A percentile compares a stretch with the other conserved stretches of the same genome.
These are phyloP conservation scores for Verticillium zaregamsianum DNA, from an alignment of 2,329 filamentous ascomycete species.

Conservation along the genomic window DNA sequence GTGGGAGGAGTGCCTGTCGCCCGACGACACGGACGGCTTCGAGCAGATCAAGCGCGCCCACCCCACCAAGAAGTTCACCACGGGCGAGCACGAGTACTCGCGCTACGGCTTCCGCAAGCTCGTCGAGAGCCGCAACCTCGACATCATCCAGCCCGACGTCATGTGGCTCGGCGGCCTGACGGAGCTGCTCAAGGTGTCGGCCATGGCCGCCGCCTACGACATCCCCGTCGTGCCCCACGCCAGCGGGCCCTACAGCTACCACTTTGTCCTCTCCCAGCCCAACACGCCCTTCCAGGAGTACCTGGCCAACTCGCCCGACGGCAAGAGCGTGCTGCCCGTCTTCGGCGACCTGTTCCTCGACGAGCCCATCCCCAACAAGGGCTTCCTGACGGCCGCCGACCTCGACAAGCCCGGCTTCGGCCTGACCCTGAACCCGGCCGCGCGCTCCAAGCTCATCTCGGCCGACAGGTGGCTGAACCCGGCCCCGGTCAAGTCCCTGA, in stretches of 20 bases:
- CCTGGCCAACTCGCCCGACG: constrained; percentile 86
- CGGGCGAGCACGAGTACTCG: constrained; percentile 93
- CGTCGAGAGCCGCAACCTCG: constrained; percentile 84
- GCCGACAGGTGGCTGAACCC: constrained; percentile 70
- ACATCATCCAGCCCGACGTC: constrained; percentile 92
- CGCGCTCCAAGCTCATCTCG: constrained; percentile 66
- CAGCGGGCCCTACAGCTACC: constrained; percentile 90
- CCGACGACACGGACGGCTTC: constrained; percentile 90
- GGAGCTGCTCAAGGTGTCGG: constrained; percentile 82
- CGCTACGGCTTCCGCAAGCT: constrained; percentile 93
- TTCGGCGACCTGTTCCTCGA: constrained; percentile 89
- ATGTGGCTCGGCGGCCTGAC: constrained; percentile 97
- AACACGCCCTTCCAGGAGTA: constrained; percentile 97
- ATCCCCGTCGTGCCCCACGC: constrained; percentile 95
- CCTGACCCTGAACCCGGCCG: constrained; percentile 77
- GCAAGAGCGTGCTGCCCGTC: constrained; percentile 83
- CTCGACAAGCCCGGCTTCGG: constrained; percentile 91
- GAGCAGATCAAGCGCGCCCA: constrained; percentile 86
- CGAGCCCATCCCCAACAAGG: constrained; percentile 82
- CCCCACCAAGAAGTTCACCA: constrained; percentile 88
- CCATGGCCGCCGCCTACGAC: constrained; percentile 88
- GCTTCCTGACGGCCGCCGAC: constrained; percentile 73
- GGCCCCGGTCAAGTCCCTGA: constrained; percentile 23
- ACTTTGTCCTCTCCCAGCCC: constrained; percentile 89
- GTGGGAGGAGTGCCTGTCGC: constrained; percentile 93